Base-by-base conservation (phyloP, 1,284 basidiomycete species). In the Pseudozyma thailandica region DNA sequence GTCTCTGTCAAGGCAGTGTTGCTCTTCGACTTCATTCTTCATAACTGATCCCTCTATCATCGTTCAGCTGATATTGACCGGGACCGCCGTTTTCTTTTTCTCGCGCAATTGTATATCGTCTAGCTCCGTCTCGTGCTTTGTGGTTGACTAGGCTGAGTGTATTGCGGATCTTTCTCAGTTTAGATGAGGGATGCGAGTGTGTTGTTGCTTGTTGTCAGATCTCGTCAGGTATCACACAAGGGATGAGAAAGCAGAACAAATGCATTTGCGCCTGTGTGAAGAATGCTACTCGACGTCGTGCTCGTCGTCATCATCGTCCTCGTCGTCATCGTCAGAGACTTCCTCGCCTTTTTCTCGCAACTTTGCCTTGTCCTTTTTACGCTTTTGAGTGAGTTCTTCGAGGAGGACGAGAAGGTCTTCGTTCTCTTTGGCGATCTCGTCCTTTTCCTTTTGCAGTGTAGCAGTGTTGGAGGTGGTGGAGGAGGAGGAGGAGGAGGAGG, bases 401-500 rank as follows among this genome's bases (percentile, higher is more conserved):
- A 98, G 86, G 31, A 98, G 85, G 0, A 98, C 94, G 2, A 98
- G 86, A 53, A 98, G 83, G 83, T 98, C 94, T 82, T 96, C 94
- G 78, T 95, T 93, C 81, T 97, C 94, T 84, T 94, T 94, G 82
- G 92, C 90, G 23, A 89, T 88, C n/a, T 94, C 92, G 66, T 88
- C 70, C 18, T 73, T 75, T 13, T 65, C 66, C 58, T 47, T 62
- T 33, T 62, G 51, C 26, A 61, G n/a, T 4, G 31, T n/a, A n/a
- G n/a, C n/a, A n/a, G n/a, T n/a, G n/a, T n/a, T n/a, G n/a, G n/a
- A n/a, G n/a, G n/a, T n/a, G n/a, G n/a, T n/a, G n/a, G n/a, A n/a
- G n/a, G n/a, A n/a, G n/a, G n/a, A n/a, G n/a, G n/a, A n/a, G n/a
- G n/a, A n/a, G n/a, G n/a, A n/a, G n/a, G n/a, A n/a, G n/a, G n/a